Evolutionary conservation across 2,329 filamentous ascomycete species (phyloP), one percentile per base, ranked within the genome.

Genomic region (Diaporthe velutina): DNA sequence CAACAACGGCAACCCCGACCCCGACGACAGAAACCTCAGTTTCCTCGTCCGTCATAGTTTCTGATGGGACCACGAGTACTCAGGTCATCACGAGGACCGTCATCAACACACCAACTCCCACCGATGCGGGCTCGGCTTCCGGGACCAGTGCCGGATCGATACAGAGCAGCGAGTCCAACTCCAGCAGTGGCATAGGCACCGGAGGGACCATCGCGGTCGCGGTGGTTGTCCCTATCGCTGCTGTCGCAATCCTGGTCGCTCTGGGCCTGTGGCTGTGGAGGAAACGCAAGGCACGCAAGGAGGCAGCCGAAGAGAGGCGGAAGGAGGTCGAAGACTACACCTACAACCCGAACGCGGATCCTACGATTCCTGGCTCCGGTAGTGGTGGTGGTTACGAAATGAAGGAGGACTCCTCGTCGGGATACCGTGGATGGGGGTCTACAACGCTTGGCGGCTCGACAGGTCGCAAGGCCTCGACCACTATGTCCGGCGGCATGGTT

Each of bases 281-380:
- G 82, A 95, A 92, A 86, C 93, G 95, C 77, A 98, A 97, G 86
- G 92, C 94, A 80, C 92, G 93, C 77, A 97, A 95, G 87, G 91
- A 92, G 77, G 94, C 93, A 19, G 95, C 97, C 81, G 97, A 98
- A 82, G 92, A 96, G 80, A 91, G 97, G 68, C 91, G 96, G 77
- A 98, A 98, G 86, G 97, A 99, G 84, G 95, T 98, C 15, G 96
- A 98, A 83, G 97, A 98, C 82, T 98, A 98, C 82, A 93, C 94
- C 42, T 98, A 96, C 87, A 98, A 98, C 83, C 97, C 97, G n/a
- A 98, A 98, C 84, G 93, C 95, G 75, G 96, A 98, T 81, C 95
- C 96, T 0, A 95, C 94, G 0, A 88, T 98, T 17, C 90, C 85
- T 9, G 87, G 84, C 17, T 82, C 83, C 52, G 82, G 82, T 48